Evolutionary conservation across 441 rosid species (phyloP).

Genomic region (Populus hybrid): DNA sequence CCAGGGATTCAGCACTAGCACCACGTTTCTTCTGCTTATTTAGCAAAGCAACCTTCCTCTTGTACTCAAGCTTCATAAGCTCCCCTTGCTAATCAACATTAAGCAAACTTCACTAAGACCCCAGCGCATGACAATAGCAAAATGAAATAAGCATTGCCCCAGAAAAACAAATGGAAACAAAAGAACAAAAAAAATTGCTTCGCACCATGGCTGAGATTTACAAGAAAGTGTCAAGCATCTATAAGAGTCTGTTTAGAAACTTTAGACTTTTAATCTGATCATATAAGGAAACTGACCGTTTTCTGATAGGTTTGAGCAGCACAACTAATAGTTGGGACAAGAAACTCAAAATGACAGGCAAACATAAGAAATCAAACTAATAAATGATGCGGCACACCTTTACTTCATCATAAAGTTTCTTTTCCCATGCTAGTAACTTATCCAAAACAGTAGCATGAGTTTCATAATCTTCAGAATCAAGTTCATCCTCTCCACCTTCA

Average conservation of each 20-base stretch:
- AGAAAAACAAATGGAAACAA: conserved; percentile 1
- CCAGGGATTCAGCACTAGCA: conserved; percentile 68
- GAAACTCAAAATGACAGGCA: background rate
- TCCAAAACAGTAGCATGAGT: conserved; percentile 96
- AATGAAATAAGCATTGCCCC: conserved; percentile 14
- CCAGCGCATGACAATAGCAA: conserved; percentile 3
- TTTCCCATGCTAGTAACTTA: conserved; percentile 94
- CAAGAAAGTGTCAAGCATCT: background rate
- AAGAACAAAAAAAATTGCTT: background rate
- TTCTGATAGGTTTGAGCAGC: background rate
- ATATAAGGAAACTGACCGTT: background rate
- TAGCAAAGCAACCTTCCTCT: conserved; percentile 64
- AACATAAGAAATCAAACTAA: background rate
- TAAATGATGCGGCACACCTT: conserved; percentile 43
- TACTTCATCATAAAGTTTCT: conserved; percentile 93
- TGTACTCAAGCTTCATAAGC: conserved; percentile 85
- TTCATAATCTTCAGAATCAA: conserved; percentile 71
- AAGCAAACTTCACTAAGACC: conserved; percentile 15
- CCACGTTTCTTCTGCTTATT: conserved; percentile 73
- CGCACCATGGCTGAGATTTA: background rate
- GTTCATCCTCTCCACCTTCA: conserved; percentile 64
- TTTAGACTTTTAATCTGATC: background rate
- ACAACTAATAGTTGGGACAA: background rate
- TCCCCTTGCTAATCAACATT: conserved; percentile 70
- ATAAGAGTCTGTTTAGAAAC: background rate